Conservation (phyloP, 768 basidiomycete genomes). For the Cystofilobasidium bisporidii region DNA sequence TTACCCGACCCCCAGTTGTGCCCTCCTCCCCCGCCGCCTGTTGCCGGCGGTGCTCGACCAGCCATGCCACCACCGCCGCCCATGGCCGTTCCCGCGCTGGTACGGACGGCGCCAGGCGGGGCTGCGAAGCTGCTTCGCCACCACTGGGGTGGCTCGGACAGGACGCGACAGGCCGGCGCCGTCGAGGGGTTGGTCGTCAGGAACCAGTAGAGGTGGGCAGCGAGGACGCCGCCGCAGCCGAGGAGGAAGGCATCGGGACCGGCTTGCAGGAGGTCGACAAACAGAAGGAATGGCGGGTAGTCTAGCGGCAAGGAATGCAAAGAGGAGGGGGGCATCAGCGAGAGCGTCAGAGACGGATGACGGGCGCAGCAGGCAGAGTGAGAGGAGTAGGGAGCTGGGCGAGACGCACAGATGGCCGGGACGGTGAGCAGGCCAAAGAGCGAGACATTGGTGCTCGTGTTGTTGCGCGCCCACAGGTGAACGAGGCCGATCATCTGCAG, state of each 20-base stretch:
- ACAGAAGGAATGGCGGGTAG: constrained; percentile 65
- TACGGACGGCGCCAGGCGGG: background rate
- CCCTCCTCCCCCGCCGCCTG: background rate
- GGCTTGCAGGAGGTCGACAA: constrained; percentile 57
- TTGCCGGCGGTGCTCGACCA: background rate
- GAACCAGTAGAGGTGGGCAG: constrained; percentile 70
- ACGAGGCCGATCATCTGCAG: constrained; percentile 15
- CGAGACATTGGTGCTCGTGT: constrained; percentile 47
- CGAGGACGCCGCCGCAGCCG: constrained; percentile 58
- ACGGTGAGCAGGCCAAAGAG: constrained; percentile 69
- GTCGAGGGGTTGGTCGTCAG: constrained; percentile 22
- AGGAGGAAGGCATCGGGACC: constrained; percentile 48
- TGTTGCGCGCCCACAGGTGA: constrained; percentile 18
- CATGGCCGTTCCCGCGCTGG: background rate
- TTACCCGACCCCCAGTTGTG: background rate
- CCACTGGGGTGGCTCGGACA: constrained; percentile 17
- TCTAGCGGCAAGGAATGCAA: constrained; percentile 31
- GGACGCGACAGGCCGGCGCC: background rate
- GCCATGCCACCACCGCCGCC: background rate
- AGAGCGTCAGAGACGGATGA: too few species aligned
- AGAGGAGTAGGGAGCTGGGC: background rate
- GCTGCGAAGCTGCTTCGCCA: constrained; percentile 13
- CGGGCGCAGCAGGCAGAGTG: background rate
- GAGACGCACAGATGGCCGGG: constrained; percentile 47
- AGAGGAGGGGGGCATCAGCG: background rate